Base-by-base conservation (phyloP, 2,329 filamentous ascomycete species). In the Trichoderma hamatum region DNA sequence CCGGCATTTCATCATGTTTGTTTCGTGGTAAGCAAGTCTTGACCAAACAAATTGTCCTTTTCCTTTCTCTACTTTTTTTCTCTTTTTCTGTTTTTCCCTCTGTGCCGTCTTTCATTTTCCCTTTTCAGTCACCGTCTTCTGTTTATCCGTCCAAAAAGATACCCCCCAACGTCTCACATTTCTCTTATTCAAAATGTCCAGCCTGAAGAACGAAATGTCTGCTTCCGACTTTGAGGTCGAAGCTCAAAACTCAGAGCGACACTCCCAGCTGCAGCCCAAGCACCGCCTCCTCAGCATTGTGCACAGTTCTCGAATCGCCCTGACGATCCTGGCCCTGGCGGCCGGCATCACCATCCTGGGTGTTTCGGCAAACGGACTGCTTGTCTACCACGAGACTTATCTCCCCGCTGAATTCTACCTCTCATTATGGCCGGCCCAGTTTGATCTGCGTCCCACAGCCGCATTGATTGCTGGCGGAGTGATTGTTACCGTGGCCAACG, bases 391-490 rank as follows among this genome's bases (percentile, higher is more conserved):
- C 72, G 78, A 78, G 32, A 90, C 88, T 2, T 81, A 84, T 68
- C 75, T 86, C 19, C 73, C 84, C 0, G 75, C 75, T 21, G 81
- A 83, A 56, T 85, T 81, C 73, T 73, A 84, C 26, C 81, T 89
- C 21, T 81, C 86, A 13, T 74, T 90, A 60, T 90, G 88, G 88
- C 88, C 88, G 0, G 77, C 80, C 16, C 77, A 84, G 34, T 86
- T 90, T 74, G 84, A 89, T 74, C 75, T 88, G 39, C 81, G 85
- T 59, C 87, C 88, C 2, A 87, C 85, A 3, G 78, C 86, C 34
- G 85, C 86, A 10, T 79, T 89, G 30, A 82, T 89, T 21, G 82
- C 80, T 30, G 84, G 84, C 46, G 83, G 86, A 62, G 77, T 80
- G 39, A 77, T 89, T 56, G 81, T 89, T 10, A 75, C 84, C 7